phyloP scores from a whole-genome alignment of 371 early-diverging fungal genomes.

The Apophysomyces ossiformis region DNA sequence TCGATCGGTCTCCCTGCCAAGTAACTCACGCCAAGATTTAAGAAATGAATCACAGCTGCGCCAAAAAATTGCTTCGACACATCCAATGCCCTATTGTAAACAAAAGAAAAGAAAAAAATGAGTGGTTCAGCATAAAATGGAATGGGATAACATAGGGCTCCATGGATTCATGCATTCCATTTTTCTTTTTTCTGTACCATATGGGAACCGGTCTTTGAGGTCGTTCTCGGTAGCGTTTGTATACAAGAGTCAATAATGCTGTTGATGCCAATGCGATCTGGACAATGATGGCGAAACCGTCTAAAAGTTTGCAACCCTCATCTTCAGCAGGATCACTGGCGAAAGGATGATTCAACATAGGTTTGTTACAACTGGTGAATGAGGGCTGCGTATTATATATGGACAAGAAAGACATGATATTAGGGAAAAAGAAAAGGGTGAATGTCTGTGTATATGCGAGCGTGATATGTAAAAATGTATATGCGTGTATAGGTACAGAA shows the following conservation, averaged over 20 bases:
- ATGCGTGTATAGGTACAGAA: background rate
- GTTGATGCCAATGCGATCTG: conserved; percentile 59
- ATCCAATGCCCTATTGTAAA: conserved; percentile 56
- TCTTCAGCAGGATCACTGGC: conserved; percentile 7
- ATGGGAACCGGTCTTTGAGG: conserved; percentile 63
- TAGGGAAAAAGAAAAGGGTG: background rate
- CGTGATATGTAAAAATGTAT: no score
- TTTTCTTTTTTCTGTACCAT: conserved; percentile 41
- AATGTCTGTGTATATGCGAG: background rate
- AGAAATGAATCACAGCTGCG: conserved; percentile 59
- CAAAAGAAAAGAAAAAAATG: conserved; percentile 9
- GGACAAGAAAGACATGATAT: conserved; percentile 5
- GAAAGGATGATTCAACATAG: background rate
- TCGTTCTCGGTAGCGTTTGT: conserved; percentile 61
- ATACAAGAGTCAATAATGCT: conserved; percentile 58
- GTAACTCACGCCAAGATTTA: conserved; percentile 60
- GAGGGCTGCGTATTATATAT: background rate
- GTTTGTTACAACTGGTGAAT: background rate
- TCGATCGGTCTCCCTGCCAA: conserved; percentile 42
- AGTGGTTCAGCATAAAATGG: no score
- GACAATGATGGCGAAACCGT: conserved; percentile 63
- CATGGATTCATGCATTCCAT: no score
- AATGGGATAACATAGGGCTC: no score
- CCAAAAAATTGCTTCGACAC: conserved; percentile 69
- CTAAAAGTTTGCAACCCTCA: conserved; percentile 55